Evolutionary conservation across 495 filamentous ascomycete species (phyloP), one percentile per base, ranked within the genome.

Genomic region (Annulohypoxylon stygium): DNA sequence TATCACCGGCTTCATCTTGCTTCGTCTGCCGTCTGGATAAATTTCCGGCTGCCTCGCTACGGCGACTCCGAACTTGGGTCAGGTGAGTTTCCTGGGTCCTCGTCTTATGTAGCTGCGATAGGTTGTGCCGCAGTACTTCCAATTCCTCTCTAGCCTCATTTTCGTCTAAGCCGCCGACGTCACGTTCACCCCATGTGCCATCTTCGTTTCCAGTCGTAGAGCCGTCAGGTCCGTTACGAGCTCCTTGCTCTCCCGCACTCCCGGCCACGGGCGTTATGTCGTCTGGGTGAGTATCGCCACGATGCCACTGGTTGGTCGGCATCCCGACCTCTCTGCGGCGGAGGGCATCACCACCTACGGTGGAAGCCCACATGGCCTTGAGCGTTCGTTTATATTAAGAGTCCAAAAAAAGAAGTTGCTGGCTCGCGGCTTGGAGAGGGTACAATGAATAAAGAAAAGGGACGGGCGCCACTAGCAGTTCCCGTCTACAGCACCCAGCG

Each of bases 171-270:
- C 88, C 87, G 12, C 91, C 90, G 33, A 80, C 75, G 75, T 92
- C 88, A 25, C 88, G 82, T 76, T 96, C 93, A 25, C 93, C 93
- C 93, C 93, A 96, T 18, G 88, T 90, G 48, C 91, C 91, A 30
- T 89, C 85, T 43, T 20, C 61, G 5, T 41, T 48, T 12, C 65
- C 37, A 30, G 33, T 10, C 14, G 50, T 37, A 33, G 45, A 23
- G 16, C 37, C 43, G 39, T 58, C 3, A 11, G 68, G 36, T 20
- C 39, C 33, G 25, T 33, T 37, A 45, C 23, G 37, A 5, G 16
- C 25, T 33, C 25, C 58, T 3, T 10, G 20, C 1, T 45, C 39
- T 50, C 14, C 36, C 16, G 47, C 23, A 45, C 11, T 62, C 54
- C 37, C 69, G 18, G 33, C 16, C 41, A 39, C 14, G n/a, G 45